Percentiles rank a stretch among this genome's conserved stretches.
Conservation (phyloP, 2,329 filamentous ascomycete species). For the Colletotrichum somersetense region DNA sequence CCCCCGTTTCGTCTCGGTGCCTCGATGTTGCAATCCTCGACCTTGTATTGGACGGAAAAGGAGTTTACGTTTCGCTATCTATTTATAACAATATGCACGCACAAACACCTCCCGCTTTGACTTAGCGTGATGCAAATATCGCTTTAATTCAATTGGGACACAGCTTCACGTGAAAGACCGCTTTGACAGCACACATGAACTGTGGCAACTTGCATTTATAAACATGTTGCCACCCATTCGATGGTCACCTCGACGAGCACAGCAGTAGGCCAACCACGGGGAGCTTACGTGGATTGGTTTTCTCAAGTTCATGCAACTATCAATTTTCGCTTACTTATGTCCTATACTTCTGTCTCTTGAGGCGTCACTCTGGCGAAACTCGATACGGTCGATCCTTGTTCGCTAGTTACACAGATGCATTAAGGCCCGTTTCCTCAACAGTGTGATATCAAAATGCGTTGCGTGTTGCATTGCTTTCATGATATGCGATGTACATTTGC, state of each 20-base stretch:
- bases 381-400: neutral
- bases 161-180: neutral
- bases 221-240: neutral
- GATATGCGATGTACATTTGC: neutral
- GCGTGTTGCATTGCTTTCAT: neutral
- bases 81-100: neutral
- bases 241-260: neutral
- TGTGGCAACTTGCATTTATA: neutral
- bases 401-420: neutral
- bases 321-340: too few species aligned
- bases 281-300: too few species aligned
- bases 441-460: too few species aligned
- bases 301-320: neutral
- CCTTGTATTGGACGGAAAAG: neutral
- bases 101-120: slow-evolving; percentile 21
- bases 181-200: neutral
- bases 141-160: neutral
- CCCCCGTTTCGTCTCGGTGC: neutral
- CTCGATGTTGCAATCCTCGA: neutral
- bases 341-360: too few species aligned
- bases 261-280: too few species aligned
- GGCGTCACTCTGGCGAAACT: neutral
- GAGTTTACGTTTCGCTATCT: neutral
- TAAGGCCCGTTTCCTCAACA: neutral
- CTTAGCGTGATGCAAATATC: slow-evolving; percentile 19